phyloP scores from a whole-genome alignment of 2,329 filamentous ascomycete genomes.

The Trichoderma semiorbis region DNA sequence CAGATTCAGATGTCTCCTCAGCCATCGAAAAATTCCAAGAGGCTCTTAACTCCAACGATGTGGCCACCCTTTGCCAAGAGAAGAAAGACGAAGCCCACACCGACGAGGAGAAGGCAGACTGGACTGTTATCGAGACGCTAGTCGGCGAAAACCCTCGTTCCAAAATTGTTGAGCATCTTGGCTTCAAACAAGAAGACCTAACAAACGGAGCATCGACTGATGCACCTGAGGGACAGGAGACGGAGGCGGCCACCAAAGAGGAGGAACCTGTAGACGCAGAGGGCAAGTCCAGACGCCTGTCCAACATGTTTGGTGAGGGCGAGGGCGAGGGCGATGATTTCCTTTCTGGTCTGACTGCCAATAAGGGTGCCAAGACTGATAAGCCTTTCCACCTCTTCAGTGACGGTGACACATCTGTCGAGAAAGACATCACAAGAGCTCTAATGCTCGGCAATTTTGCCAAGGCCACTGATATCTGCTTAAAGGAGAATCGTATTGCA shows the following conservation, averaged over 20 bases:
- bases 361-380: constrained; percentile 88
- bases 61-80: constrained; percentile 74
- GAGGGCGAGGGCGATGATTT: constrained; percentile 81
- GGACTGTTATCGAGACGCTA: constrained; percentile 89
- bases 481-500: constrained; percentile 84
- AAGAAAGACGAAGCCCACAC: constrained; percentile 72
- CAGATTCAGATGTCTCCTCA: constrained; percentile 79
- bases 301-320: constrained; percentile 69
- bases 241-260: constrained; percentile 33
- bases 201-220: constrained; percentile 46
- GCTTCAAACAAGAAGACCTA: constrained; percentile 66
- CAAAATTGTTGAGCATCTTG: constrained; percentile 82
- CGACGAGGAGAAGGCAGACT: constrained; percentile 93
- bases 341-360: constrained; percentile 76
- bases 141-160: constrained; percentile 81
- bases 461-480: constrained; percentile 80
- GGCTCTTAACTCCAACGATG: constrained; percentile 71
- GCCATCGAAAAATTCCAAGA: constrained; percentile 85
- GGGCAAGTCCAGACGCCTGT: constrained; percentile 58
- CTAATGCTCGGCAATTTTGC: constrained; percentile 89
- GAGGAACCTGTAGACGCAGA: constrained; percentile 32
- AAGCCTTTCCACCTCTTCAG: constrained; percentile 89
- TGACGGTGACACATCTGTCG: constrained; percentile 77
- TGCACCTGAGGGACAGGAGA: constrained; percentile 25
- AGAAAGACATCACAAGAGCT: constrained; percentile 82